Evolutionary conservation across 169 alveolate genomes (phyloP), one percentile per base, ranked within the genome.

Genomic region (Cystoisospora suis): DNA sequence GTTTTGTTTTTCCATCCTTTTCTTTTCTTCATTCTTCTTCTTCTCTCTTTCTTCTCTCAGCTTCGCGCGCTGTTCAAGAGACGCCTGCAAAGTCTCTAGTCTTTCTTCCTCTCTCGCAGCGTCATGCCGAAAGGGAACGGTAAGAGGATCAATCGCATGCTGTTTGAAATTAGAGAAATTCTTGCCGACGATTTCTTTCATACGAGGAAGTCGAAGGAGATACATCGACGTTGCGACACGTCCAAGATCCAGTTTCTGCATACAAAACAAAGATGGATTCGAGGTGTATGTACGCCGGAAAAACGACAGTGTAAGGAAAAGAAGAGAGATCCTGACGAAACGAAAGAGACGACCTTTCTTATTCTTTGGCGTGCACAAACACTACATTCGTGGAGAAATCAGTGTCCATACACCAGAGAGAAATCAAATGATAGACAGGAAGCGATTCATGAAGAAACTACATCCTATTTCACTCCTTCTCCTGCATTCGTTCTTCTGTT

Each of bases 151-250:
- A 1, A 94, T 89, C 77, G 93, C 92, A 20, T 94, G 83, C 85
- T 97, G 94, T 58, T 36, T 86, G 93, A 97, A 96, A 90, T 94
- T 93, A 59, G 90, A 89, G 38, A 96, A 93, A 47, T 93, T 91
- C 81, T 95, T 96, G 32, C 98, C 98, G 61, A 97, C 93, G 77
- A 97, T 97, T 93, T 98, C 99, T 91, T 96, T 97, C 69, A 97
- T 96, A 89, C 99, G 94, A 4, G 99, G 99, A 9, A 98, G 91
- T 79, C 98, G 94, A 45, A 98, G 94, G 46, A 98, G 94, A 77
- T 92, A 94, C 92, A 96, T 96, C 77, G 98, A 93, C 59, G 97
- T 94, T 17, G 99, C 99, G 44, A 96, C 94, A 65, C 91, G 85
- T 12, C 99, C 99, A 20, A 98, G 94, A 77, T 97, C 97, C 53